Percentiles rank a stretch among this genome's conserved stretches.
phyloP scores from a whole-genome alignment of 2,329 filamentous ascomycete species.

The Scolecobasidium constrictum region DNA sequence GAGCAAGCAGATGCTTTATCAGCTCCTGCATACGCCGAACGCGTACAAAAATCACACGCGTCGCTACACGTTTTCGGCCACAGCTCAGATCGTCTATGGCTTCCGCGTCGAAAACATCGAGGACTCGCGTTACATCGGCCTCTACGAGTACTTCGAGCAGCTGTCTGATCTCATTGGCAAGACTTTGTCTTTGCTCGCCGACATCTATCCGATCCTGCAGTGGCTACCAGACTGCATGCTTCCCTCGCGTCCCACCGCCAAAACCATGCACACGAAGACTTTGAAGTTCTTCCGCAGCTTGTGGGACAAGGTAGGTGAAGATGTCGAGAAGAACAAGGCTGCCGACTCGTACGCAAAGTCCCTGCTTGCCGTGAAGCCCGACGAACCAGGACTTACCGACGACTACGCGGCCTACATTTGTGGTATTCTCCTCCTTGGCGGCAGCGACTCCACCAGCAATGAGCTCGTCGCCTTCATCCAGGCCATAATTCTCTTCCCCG shows the following conservation, averaged over 20 bases:
- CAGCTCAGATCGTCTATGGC: background rate
- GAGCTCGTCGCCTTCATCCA: constrained; percentile 26
- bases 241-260: constrained; percentile 19
- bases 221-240: background rate
- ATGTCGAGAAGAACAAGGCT: constrained; percentile 15
- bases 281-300: constrained; percentile 30
- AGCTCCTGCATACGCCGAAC: background rate
- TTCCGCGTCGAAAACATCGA: background rate
- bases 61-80: background rate
- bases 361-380: constrained; percentile 13
- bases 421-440: constrained; percentile 22
- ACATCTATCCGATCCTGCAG: background rate
- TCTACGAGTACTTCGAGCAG: background rate
- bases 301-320: constrained; percentile 11
- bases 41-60: background rate
- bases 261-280: constrained; percentile 33
- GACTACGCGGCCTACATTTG: background rate
- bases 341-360: constrained; percentile 14
- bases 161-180: background rate
- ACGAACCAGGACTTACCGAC: background rate
- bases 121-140: background rate
- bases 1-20: background rate
- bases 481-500: constrained; percentile 18
- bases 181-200: background rate
- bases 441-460: constrained; percentile 25